phyloP scores from a whole-genome alignment of 2,329 filamentous ascomycete genomes.

The Sphaerulina vaccinii region DNA sequence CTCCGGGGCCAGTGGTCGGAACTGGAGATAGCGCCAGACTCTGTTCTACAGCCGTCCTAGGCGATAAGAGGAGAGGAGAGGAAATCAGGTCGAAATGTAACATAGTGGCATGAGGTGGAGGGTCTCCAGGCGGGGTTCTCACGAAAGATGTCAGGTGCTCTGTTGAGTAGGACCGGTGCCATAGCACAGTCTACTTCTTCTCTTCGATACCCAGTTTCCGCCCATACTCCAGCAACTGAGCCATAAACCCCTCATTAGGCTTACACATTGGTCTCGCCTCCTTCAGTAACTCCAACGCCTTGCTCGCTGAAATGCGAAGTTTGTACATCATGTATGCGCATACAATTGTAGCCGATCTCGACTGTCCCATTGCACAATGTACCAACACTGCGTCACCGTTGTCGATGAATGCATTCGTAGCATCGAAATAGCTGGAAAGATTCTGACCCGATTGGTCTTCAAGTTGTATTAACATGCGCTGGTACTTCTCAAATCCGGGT shows the following conservation, averaged over 20 bases:
- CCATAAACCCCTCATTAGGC: slow-evolving; percentile 86
- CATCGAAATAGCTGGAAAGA: slow-evolving; percentile 60
- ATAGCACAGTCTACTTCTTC: too few species aligned
- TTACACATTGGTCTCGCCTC: slow-evolving; percentile 74
- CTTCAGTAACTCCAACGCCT: slow-evolving; percentile 69
- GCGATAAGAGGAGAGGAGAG: too few species aligned
- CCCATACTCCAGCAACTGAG: slow-evolving; percentile 57
- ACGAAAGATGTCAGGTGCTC: too few species aligned
- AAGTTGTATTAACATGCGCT: not conserved
- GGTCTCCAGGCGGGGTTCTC: too few species aligned
- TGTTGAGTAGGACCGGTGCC: too few species aligned
- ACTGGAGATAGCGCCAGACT: too few species aligned
- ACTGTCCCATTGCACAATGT: slow-evolving; percentile 90
- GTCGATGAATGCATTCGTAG: slow-evolving; percentile 72
- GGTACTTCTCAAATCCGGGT: not conserved
- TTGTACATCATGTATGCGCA: slow-evolving; percentile 76
- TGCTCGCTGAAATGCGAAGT: slow-evolving; percentile 51
- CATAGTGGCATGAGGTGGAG: too few species aligned
- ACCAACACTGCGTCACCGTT: slow-evolving; percentile 61
- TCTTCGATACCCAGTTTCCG: too few species aligned
- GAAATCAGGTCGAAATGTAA: too few species aligned
- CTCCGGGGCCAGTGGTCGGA: too few species aligned
- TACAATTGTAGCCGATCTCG: slow-evolving; percentile 78
- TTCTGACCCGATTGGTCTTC: not conserved
- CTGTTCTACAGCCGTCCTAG: too few species aligned